phyloP scores from a whole-genome alignment of 2,329 filamentous ascomycete species.

The Aspergillus quadrilineatus region DNA sequence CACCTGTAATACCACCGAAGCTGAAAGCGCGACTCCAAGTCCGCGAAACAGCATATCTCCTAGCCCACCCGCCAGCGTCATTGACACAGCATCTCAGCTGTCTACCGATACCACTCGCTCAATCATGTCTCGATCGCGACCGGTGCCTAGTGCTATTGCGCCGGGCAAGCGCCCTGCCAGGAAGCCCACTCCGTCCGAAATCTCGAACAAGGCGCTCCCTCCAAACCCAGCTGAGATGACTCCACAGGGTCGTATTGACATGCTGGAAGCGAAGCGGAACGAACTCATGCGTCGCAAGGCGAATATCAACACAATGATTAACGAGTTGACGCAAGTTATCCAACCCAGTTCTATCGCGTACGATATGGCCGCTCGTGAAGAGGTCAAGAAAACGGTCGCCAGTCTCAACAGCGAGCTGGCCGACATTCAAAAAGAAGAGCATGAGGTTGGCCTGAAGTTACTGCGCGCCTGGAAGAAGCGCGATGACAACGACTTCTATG shows the following conservation, averaged over 20 bases:
- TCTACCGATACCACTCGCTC: slow-evolving; percentile 33
- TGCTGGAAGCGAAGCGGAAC: slow-evolving; percentile 65
- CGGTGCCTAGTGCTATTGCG: slow-evolving; percentile 32
- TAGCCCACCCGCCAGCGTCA: slow-evolving; percentile 34
- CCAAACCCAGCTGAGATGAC: slow-evolving; percentile 65
- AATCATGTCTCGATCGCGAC: slow-evolving; percentile 44
- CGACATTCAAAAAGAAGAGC: slow-evolving; percentile 72
- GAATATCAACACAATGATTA: slow-evolving; percentile 71
- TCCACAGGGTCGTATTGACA: slow-evolving; percentile 63
- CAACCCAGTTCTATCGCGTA: slow-evolving; percentile 67
- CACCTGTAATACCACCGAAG: slow-evolving; percentile 58
- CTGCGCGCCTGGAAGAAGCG: slow-evolving; percentile 72
- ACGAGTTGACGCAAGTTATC: slow-evolving; percentile 76
- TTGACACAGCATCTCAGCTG: slow-evolving; percentile 30
- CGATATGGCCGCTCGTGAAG: slow-evolving; percentile 59
- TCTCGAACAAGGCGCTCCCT: slow-evolving; percentile 22
- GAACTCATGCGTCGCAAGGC: slow-evolving; percentile 65
- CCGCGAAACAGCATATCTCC: slow-evolving; percentile 27
- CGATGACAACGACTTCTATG: slow-evolving; percentile 57
- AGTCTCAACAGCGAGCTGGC: slow-evolving; percentile 65
- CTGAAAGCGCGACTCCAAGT: slow-evolving; percentile 36
- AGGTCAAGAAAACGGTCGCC: slow-evolving; percentile 64
- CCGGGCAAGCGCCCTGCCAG: slow-evolving; percentile 37
- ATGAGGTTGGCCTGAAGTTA: slow-evolving; percentile 73
- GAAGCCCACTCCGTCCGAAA: slow-evolving; percentile 45